Conservation (phyloP, 192 early-diverging fungal genomes). For the Podochytrium sp. region DNA sequence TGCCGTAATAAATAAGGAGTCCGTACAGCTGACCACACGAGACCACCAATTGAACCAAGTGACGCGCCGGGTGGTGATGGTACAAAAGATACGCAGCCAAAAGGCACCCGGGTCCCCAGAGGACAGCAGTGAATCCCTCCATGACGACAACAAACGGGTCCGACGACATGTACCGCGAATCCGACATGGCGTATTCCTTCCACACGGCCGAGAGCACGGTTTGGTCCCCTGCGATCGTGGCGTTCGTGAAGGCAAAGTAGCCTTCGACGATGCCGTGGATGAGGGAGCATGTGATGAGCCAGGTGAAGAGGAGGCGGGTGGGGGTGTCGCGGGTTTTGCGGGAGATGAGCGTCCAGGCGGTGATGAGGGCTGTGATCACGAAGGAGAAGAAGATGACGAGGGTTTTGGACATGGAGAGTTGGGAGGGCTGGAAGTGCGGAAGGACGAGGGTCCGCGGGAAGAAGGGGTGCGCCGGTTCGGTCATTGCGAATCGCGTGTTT, state of each 20-base stretch:
- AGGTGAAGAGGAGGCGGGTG: conserved; percentile 68
- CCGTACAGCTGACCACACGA: conserved; percentile 77
- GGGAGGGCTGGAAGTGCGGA: conserved; percentile 45
- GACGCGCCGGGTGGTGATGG: conserved; percentile 37
- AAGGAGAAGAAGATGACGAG: conserved; percentile 46
- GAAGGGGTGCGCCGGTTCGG: conserved; percentile 48
- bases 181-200: conserved; percentile 89
- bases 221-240: conserved; percentile 67
- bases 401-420: conserved; percentile 33
- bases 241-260: conserved; percentile 78
- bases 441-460: conserved; percentile 37
- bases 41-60: conserved; percentile 58
- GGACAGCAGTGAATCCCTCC: conserved; percentile 82
- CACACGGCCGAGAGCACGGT: conserved; percentile 75
- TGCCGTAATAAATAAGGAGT: conserved; percentile 80
- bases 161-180: conserved; percentile 84
- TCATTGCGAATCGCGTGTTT: background rate
- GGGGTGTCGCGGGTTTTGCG: conserved; percentile 8
- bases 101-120: conserved; percentile 53
- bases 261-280: conserved; percentile 87
- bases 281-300: conserved; percentile 81
- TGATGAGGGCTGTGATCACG: conserved; percentile 12
- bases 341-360: conserved; percentile 33
- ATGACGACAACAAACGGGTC: conserved; percentile 84
- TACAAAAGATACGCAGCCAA: conserved; percentile 41